A percentile compares a stretch with the other conserved stretches of the same genome.
Conservation (phyloP, 345 rosid species). For the Eucalyptus curtisii region DNA sequence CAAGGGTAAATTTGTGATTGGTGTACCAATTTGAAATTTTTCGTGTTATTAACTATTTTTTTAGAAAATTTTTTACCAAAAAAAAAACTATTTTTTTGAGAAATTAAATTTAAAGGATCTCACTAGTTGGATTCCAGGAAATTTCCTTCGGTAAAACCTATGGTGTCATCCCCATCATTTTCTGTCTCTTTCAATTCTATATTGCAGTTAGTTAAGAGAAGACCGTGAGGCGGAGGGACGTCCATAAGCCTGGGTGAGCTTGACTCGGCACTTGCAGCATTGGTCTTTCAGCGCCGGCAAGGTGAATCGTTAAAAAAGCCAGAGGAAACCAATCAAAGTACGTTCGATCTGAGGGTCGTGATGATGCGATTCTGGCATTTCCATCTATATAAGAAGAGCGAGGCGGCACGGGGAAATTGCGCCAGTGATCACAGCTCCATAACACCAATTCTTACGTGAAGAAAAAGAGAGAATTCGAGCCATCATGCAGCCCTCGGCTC, state of each 20-base stretch:
- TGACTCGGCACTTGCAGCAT: background rate
- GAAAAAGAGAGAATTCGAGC: background rate
- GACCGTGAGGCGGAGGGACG: background rate
- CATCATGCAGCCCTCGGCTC: background rate
- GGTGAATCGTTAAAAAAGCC: background rate
- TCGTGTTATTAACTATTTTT: too few relatives aligned
- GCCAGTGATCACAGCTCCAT: background rate
- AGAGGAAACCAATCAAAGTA: background rate
- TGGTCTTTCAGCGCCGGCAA: background rate
- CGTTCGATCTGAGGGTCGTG: background rate
- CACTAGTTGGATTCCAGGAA: accelerated
- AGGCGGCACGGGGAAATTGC: background rate
- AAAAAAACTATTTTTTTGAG: too few relatives aligned
- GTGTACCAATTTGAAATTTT: accelerated
- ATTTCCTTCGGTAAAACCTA: too few relatives aligned
- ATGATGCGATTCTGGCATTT: background rate
- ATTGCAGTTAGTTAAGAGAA: background rate
- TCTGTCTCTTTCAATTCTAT: too few relatives aligned
- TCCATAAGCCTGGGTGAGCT: background rate
- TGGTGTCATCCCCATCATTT: too few relatives aligned
- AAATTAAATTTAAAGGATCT: too few relatives aligned
- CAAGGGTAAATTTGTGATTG: accelerated
- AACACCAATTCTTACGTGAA: background rate
- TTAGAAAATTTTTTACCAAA: too few relatives aligned
- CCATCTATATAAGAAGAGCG: background rate